Evolutionary conservation across 2,329 filamentous ascomycete species (phyloP), one percentile per base, ranked within the genome.

Genomic region (Nemania sp.): DNA sequence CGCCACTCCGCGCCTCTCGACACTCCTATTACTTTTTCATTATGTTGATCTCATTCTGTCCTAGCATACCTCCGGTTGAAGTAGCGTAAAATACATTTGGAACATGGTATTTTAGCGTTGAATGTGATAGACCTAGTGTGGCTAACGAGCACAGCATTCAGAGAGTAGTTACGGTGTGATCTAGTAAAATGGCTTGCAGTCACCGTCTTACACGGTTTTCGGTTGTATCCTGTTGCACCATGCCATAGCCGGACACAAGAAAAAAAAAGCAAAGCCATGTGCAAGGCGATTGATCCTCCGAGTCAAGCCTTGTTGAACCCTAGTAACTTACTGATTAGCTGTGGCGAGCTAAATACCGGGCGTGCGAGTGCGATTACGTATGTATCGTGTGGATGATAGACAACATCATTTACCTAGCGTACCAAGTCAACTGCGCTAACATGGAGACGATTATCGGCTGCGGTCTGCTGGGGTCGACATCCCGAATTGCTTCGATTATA

Each of bases 141-240:
- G 64, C 57, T 57, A 43, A 20, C 27, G 27, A 47, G 45, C 22
- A 35, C 22, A 51, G 26, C 51, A 29, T 13, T 51, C 41, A 24
- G 29, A 45, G 18, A n/a, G 22, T 22, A 24, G n/a, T 51, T 41
- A 15, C 15, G 35, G 32, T 58, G 60, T 67, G 65, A 67, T 64
- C 59, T 29, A 54, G 41, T 27, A 49, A 66, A 55, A 54, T 3
- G 60, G 65, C 49, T 67, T 59, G 65, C 65, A 64, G 45, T 52
- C 18, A 22, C 35, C 53, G 35, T 57, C 38, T 43, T 27, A 26
- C 20, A 27, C 18, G 13, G 26, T 26, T 59, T 20, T 53, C 22
- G 7, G 22, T 27, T n/a, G 7, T 52, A 26, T 49, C 53, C 24
- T 29, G 24, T 6, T 29, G 26, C 13, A 18, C 15, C n/a, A 18